Percentiles rank a stretch among this genome's conserved stretches.
Conservation (phyloP, 1,284 basidiomycete genomes). For the Lentinus polychrous region DNA sequence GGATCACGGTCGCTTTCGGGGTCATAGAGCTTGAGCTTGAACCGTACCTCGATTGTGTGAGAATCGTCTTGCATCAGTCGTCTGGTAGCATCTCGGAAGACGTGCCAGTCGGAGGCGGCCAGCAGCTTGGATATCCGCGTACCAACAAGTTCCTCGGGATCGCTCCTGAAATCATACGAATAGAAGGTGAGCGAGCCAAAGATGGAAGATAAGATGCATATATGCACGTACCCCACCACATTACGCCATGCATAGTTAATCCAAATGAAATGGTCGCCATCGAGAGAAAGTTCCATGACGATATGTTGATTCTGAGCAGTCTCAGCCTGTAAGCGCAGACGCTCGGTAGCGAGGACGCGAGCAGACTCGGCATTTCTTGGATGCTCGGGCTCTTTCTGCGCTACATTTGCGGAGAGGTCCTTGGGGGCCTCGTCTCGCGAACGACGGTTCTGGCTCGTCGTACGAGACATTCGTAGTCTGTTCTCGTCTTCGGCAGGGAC, state of each 20-base stretch:
- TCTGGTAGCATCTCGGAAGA: constrained; percentile 86
- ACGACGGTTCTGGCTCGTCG: constrained; percentile 44
- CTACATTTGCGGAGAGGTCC: constrained; percentile 33
- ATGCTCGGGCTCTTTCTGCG: constrained; percentile 19
- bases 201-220: constrained; percentile 6
- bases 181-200: neutral
- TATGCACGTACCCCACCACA: constrained; percentile 78
- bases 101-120: constrained; percentile 75
- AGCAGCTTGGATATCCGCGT: constrained; percentile 80
- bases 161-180: constrained; percentile 47
- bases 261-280: constrained; percentile 90
- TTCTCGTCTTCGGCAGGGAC: constrained; percentile 52
- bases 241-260: constrained; percentile 92
- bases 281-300: constrained; percentile 90
- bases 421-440: constrained; percentile 52
- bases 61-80: constrained; percentile 87
- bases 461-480: constrained; percentile 40
- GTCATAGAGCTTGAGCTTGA: constrained; percentile 71
- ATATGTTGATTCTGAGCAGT: constrained; percentile 92
- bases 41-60: constrained; percentile 89
- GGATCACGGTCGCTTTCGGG: constrained; percentile 51
- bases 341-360: constrained; percentile 75
- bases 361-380: constrained; percentile 51
- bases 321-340: constrained; percentile 81
- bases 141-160: constrained; percentile 78